These are phyloP conservation scores for Boletus insuetus DNA, from an alignment of 768 basidiomycete species.

Conservation along the genomic window DNA sequence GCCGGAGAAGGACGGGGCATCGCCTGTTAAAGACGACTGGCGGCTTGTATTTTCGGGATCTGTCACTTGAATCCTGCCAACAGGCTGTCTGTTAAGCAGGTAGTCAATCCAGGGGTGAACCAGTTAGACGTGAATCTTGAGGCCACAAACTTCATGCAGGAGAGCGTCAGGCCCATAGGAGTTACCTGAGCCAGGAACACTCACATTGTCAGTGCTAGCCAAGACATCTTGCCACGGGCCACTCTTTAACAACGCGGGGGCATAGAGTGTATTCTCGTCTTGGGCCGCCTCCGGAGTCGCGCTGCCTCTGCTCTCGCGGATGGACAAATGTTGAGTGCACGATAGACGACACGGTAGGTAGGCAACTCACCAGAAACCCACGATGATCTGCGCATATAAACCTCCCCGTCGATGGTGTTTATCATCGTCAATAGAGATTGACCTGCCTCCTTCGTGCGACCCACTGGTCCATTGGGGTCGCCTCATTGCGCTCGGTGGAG, in stretches of 20 bases:
- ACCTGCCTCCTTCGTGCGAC: not conserved
- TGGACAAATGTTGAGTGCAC: not conserved
- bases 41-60: not conserved
- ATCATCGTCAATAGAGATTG: not conserved
- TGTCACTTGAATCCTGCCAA: not conserved
- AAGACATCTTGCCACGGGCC: slow-evolving; percentile 1
- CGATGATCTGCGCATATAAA: too few species aligned
- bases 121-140: not conserved
- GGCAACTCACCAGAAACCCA: not conserved
- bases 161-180: not conserved
- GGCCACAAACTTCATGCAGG: not conserved
- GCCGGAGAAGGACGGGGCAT: too few species aligned
- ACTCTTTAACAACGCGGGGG: not conserved
- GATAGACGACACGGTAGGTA: too few species aligned
- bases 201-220: not conserved
- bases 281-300: not conserved
- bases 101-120: slow-evolving; percentile 7
- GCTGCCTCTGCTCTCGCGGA: not conserved
- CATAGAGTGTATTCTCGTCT: not conserved
- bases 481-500: too few species aligned
- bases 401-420: not conserved
- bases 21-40: not conserved
- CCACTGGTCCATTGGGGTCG: not conserved
- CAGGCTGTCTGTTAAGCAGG: slow-evolving; percentile 1
- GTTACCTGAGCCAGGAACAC: not conserved